Evolutionary conservation across 495 filamentous ascomycete genomes (phyloP), one percentile per base, ranked within the genome.

Genomic region (Corynascus novoguineensis): DNA sequence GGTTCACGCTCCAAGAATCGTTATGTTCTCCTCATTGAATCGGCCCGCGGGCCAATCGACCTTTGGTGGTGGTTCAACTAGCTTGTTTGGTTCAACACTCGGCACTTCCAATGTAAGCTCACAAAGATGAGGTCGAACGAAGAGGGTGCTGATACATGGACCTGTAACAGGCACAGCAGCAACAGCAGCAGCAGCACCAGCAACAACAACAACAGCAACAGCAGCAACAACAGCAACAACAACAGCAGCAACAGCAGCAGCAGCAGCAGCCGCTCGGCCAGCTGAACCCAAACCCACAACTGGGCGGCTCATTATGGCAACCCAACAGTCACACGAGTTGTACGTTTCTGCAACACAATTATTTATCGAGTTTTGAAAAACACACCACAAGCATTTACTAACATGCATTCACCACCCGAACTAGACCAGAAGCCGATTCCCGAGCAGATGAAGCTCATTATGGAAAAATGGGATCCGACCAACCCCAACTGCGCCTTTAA

Each of bases 391-490:
- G 9, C 15, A 52, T 57, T 47, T 53, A 44, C 62, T 67, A 57
- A 68, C 60, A 19, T 53, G 27, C 32, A 22, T 5, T 31, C 21
- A 32, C 15, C n/a, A 12, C 27, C 24, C 15, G 50, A 29, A 38
- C 24, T 57, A 85, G 82, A 80, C 50, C 89, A 93, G 64, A 92
- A 90, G 63, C 83, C 88, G 22, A 84, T 96, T 14, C 81, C 84
- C 15, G 89, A 95, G 59, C 92, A 97, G 72, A 90, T 97, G 49
- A 71, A 81, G 50, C 78, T 85, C 21, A 79, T 97, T 57, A 76
- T 81, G 40, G 78, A 86, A 32, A 96, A 96, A 77, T 99, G 93
- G 93, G 80, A 90, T 60, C 82, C 88, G 1, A 68, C 73, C 8
- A 82, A 76, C 64, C 82, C 80, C 11, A 77, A 82, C 58, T 95